These are phyloP conservation scores for Pythium rhizo-oryzae DNA, from an alignment of 352 stramenopile genomes.

Conservation along the genomic window DNA sequence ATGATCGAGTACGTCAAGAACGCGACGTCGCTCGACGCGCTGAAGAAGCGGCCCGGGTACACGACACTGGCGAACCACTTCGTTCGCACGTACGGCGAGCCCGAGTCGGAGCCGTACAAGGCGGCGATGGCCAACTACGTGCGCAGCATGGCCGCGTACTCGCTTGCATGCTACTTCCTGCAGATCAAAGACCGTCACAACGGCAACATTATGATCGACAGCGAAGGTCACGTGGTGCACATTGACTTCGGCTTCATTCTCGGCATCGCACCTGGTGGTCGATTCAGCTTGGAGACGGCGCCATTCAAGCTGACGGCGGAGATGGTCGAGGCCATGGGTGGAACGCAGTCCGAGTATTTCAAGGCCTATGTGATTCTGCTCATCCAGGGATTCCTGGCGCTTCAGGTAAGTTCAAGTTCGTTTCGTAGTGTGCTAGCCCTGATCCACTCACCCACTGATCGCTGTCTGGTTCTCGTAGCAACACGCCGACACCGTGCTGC, in stretches of 20 bases:
- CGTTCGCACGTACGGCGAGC: constrained; percentile 91
- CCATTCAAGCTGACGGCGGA: constrained; percentile 99
- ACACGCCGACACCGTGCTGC: constrained; percentile 94
- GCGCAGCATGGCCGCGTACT: constrained; percentile 97
- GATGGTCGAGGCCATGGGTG: constrained; percentile 97
- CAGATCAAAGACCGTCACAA: constrained; percentile 99
- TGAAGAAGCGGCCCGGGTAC: constrained; percentile 92
- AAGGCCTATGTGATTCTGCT: constrained; percentile 98
- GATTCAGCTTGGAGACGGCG: constrained; percentile 96
- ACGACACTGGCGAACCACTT: constrained; percentile 92
- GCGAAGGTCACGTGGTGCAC: constrained; percentile 96
- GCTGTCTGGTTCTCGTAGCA: constrained; percentile 42
- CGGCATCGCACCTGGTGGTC: constrained; percentile 93
- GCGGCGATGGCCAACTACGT: constrained; percentile 97
- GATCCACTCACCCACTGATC: not conserved
- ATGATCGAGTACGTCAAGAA: constrained; percentile 98
- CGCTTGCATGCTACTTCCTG: constrained; percentile 97
- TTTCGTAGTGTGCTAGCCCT: not conserved
- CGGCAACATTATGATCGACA: constrained; percentile 99
- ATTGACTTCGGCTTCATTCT: constrained; percentile 99
- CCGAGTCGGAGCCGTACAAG: constrained; percentile 88
- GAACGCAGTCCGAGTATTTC: constrained; percentile 91
- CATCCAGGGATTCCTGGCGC: constrained; percentile 96
- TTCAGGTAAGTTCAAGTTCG: constrained; percentile 74
- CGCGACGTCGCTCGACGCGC: constrained; percentile 95